phyloP scores from a whole-genome alignment of 2,329 filamentous ascomycete species.

The Talaromyces sp. region DNA sequence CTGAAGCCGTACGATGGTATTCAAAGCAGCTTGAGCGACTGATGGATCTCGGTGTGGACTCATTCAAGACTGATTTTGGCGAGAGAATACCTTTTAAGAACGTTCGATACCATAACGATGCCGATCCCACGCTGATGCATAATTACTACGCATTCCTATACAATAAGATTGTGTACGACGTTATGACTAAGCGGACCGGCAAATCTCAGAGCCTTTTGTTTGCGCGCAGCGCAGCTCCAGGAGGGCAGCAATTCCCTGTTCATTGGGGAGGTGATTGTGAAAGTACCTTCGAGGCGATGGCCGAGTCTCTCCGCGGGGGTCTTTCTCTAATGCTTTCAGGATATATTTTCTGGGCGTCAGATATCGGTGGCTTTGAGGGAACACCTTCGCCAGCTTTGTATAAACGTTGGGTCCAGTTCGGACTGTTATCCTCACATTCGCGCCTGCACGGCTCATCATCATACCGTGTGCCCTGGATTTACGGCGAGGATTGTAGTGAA shows the following conservation, averaged over 20 bases:
- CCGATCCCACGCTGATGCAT: slow-evolving; percentile 66
- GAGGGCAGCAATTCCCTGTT: slow-evolving; percentile 66
- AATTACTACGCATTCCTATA: slow-evolving; percentile 74
- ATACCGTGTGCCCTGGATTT: slow-evolving; percentile 72
- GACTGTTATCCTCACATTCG: slow-evolving; percentile 66
- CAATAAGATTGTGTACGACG: slow-evolving; percentile 67
- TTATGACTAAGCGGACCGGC: slow-evolving; percentile 54
- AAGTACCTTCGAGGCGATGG: slow-evolving; percentile 69
- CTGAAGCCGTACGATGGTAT: slow-evolving; percentile 64
- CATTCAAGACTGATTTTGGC: slow-evolving; percentile 73
- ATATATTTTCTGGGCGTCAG: slow-evolving; percentile 66
- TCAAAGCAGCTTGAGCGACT: slow-evolving; percentile 59
- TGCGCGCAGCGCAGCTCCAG: slow-evolving; percentile 64
- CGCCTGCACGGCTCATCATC: slow-evolving; percentile 66
- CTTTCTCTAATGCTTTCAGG: slow-evolving; percentile 62
- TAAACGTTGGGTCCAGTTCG: slow-evolving; percentile 76
- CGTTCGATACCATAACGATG: slow-evolving; percentile 61
- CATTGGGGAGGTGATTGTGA: slow-evolving; percentile 75
- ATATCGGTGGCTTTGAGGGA: slow-evolving; percentile 71
- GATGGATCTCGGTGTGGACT: slow-evolving; percentile 66
- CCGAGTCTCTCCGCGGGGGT: slow-evolving; percentile 65
- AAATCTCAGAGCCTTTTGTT: slow-evolving; percentile 61
- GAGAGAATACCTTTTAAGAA: slow-evolving; percentile 66
- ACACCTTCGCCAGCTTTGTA: slow-evolving; percentile 65
- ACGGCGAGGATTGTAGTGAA: slow-evolving; percentile 60